phyloP scores from a whole-genome alignment of 129 eudicot genomes.

The Lactuca saligna region DNA sequence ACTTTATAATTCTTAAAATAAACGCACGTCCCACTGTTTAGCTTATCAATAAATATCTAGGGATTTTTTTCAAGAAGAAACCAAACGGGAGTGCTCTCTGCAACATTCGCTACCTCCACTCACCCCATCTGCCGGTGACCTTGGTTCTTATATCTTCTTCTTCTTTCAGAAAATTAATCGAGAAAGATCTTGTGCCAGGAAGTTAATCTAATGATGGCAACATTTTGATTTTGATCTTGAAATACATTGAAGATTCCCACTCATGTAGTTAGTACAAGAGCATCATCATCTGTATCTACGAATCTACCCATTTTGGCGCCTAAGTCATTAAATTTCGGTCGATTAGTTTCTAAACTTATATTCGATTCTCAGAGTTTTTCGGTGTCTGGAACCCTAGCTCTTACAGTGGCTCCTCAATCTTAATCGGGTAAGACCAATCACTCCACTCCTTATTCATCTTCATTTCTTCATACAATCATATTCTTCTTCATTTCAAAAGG shows the following conservation, averaged over 20 bases:
- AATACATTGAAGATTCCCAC: conserved; percentile 7
- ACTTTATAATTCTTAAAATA: too few relatives aligned
- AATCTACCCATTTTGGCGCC: conserved; percentile 17
- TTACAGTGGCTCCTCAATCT: conserved; percentile 47
- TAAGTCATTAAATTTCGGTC: conserved; percentile 19
- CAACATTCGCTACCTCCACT: too few relatives aligned
- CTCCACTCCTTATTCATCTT: conserved; percentile 38
- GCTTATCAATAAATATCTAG: too few relatives aligned
- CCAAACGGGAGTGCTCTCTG: too few relatives aligned
- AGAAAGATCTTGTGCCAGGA: too few relatives aligned
- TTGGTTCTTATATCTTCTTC: too few relatives aligned
- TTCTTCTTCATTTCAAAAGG: too few relatives aligned
- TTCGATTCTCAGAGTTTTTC: conserved; percentile 53
- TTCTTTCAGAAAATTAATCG: too few relatives aligned
- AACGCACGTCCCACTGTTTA: too few relatives aligned
- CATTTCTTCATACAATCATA: not conserved
- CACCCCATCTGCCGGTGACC: too few relatives aligned
- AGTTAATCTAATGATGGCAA: conserved; percentile 22
- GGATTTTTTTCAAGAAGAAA: too few relatives aligned
- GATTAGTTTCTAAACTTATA: conserved; percentile 41
- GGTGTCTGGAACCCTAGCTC: conserved; percentile 63
- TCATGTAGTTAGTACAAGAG: conserved; percentile 9
- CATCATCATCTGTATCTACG: conserved; percentile 32
- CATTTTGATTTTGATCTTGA: conserved; percentile 28
- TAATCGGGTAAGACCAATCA: too few relatives aligned